Base-by-base conservation (phyloP, 1,284 basidiomycete species). In the Pseudozyma tsukubaensis region DNA sequence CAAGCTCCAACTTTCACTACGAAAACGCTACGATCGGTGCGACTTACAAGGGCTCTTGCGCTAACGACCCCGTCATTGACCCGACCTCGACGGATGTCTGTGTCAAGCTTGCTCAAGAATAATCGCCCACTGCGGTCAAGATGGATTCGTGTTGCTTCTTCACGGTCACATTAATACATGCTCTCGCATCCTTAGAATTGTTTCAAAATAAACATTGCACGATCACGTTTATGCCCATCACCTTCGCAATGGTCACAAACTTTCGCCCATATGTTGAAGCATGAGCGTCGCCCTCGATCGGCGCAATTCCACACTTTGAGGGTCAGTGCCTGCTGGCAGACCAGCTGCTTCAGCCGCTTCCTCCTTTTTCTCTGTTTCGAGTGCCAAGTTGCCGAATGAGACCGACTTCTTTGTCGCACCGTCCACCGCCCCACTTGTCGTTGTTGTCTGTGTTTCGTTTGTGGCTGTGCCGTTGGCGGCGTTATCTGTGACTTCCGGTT, bases 331-430 rank as follows among this genome's bases (percentile, higher is more conserved):
- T 47, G 53, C 54, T 8, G 58, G 61, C 24, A 63, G 50, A 2
- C 65, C 62, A 10, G 50, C 62, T 19, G 54, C 57, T 42, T 58
- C 59, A 9, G 50, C 59, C 21, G 68, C 62, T 39, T 72, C 51
- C 29, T 62, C 59, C 53, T 58, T 59, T 44, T 63, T 40, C 29
- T 74, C 72, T 13, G 62, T 43, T 9, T 70, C 72, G 18, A 70
- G 52, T 12, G 67, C 72, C 19, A 70, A 44, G 47, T 59, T 63
- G 14, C 59, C 72, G 35, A 74, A 74, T 29, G 72, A 74, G 50
- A 74, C 59, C 24, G 66, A 70, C 44, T 74, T 74, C 6, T 43
- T 59, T 10, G 47, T 39, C 18, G 47, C 36, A 11, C 36, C 55
- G 3, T 56, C 29, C 4, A 39, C 24, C 24, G 24, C 24, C 24